These are phyloP conservation scores for Aureobasidium sp. DNA, from an alignment of 2,329 filamentous ascomycete genomes.

Conservation along the genomic window DNA sequence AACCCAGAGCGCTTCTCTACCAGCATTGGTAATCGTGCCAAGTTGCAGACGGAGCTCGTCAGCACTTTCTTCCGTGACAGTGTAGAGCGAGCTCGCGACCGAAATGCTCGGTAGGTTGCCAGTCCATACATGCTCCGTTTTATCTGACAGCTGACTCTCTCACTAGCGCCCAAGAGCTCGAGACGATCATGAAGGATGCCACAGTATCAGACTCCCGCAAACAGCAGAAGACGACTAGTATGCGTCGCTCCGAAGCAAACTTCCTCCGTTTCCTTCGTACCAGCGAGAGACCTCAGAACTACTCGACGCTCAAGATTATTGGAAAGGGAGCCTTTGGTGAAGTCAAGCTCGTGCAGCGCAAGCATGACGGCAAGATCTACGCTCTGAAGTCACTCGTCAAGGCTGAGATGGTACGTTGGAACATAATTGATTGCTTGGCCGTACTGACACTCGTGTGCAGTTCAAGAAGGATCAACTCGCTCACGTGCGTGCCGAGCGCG, in stretches of 20 bases:
- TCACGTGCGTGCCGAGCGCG: slow-evolving; percentile 93
- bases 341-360: slow-evolving; percentile 94
- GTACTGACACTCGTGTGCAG: slow-evolving; percentile 22
- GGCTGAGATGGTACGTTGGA: slow-evolving; percentile 67
- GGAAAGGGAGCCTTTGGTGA: slow-evolving; percentile 98
- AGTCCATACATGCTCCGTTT: not conserved
- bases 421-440: not conserved
- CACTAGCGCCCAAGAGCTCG: slow-evolving; percentile 78
- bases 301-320: slow-evolving; percentile 94
- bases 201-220: slow-evolving; percentile 67
- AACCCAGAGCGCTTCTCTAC: slow-evolving; percentile 83
- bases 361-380: slow-evolving; percentile 93
- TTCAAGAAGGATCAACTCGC: slow-evolving; percentile 98
- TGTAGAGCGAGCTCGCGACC: slow-evolving; percentile 88
- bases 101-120: slow-evolving; percentile 28
- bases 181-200: slow-evolving; percentile 72
- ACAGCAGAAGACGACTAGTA: slow-evolving; percentile 74
- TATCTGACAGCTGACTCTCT: slow-evolving; percentile 17
- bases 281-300: slow-evolving; percentile 88
- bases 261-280: slow-evolving; percentile 92
- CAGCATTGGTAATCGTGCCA: slow-evolving; percentile 66
- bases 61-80: slow-evolving; percentile 95
- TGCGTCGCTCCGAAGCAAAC: slow-evolving; percentile 80
- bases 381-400: slow-evolving; percentile 98
- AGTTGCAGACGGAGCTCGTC: slow-evolving; percentile 56